Base-by-base conservation (phyloP, 2,329 filamentous ascomycete genomes). In the Fusarium mangiferae region DNA sequence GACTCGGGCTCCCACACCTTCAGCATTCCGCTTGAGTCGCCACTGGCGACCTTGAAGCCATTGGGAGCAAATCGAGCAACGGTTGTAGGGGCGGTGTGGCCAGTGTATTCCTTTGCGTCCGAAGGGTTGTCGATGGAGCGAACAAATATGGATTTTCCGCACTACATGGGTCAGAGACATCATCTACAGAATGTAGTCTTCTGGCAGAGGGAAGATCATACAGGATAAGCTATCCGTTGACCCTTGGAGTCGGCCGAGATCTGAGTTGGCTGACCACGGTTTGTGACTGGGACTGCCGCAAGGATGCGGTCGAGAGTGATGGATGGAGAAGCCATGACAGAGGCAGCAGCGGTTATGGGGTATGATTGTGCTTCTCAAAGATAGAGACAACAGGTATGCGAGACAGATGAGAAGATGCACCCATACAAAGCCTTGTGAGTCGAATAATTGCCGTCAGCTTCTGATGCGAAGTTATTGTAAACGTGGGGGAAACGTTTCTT, bases 121-220 rank as follows among this genome's bases (percentile, higher is more conserved):
- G 94, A 89, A 59, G 96, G 96, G 81, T 96, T 87, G 85, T 99
- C 96, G 85, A 99, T 98, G 72, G 92, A 95, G 77, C 96, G 94
- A 54, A 99, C 88, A 85, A 98, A 98, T 84, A 99, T 92, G 71
- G 96, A 98, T 87, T 98, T 98, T 80, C 94, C 95, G 60, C 95
- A 96, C 94, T 97, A 77, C 18, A 57, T 63, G 52, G 46, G 59
- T 74, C 68, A 74, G 72, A 44, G 36, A 66, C 45, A 30, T 46
- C 39, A n/a, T 60, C 35, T 52, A 44, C 59, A 54, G 35, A 17
- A 44, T 45, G 51, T n/a, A 33, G 24, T 28, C 35, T 59, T 33
- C 41, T 55, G 33, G 24, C 33, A 57, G 38, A 52, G 42, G 54
- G 54, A 17, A 58, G 13, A 83, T 55, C 91, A 83, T 87, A 97